Percentiles rank a stretch among this genome's conserved stretches.
These are phyloP conservation scores for Rheum nobile DNA, from an alignment of 148 eudicot genomes.

Conservation along the genomic window DNA sequence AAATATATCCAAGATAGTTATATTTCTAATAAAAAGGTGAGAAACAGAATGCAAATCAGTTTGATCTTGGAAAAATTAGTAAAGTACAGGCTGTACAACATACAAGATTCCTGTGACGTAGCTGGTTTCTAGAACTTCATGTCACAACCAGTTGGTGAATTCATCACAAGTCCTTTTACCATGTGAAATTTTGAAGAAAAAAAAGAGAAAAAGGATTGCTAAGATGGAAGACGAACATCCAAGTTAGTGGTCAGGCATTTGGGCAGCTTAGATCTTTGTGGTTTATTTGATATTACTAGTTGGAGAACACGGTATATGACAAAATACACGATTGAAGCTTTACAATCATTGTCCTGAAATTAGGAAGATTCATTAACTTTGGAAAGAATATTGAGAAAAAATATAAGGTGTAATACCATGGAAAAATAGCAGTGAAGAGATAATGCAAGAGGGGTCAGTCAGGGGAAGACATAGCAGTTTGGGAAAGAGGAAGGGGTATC, in stretches of 20 bases:
- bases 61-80: not conserved
- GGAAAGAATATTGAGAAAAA: too few species aligned
- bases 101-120: not conserved
- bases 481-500: not conserved
- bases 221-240: not conserved
- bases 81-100: not conserved
- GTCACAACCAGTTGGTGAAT: not conserved
- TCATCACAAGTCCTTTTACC: too few species aligned
- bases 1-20: not conserved
- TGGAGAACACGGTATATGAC: not conserved
- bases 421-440: too few species aligned
- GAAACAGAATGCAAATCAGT: not conserved
- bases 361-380: too few species aligned
- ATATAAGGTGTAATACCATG: too few species aligned
- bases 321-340: not conserved
- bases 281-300: not conserved
- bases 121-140: not conserved
- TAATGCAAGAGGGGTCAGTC: not conserved
- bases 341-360: too few species aligned
- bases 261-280: not conserved
- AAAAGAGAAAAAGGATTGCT: too few species aligned
- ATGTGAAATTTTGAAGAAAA: not conserved
- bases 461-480: too few species aligned
- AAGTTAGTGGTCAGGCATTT: not conserved
- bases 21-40: not conserved